Conservation (phyloP, 257 asterid species). For the Mentha longifolia region DNA sequence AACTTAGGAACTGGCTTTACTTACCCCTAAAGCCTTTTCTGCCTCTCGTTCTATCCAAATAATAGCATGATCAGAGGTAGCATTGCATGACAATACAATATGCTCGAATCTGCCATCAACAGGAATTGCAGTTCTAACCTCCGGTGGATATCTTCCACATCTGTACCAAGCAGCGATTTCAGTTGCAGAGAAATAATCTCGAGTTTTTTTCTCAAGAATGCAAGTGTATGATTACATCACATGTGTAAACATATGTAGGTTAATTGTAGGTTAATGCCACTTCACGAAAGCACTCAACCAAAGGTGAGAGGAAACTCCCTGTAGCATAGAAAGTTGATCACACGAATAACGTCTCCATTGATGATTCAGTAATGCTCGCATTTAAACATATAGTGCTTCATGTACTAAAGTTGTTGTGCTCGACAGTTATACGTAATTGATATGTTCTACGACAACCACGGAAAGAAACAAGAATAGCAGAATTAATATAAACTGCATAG, state of each 20-base stretch:
- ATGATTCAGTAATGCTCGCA: background rate
- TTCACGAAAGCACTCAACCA: background rate
- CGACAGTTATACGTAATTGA: too few species aligned
- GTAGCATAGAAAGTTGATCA: background rate
- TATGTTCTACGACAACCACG: too few species aligned
- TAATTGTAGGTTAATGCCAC: slow-evolving; percentile 1
- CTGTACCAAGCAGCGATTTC: slow-evolving; percentile 38
- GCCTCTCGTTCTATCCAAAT: slow-evolving; percentile 91
- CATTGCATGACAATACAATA: slow-evolving; percentile 89
- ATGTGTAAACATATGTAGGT: background rate
- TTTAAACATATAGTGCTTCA: background rate
- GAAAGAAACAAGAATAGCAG: background rate
- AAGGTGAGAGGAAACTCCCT: background rate
- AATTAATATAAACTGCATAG: background rate
- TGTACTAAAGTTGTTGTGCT: too few species aligned
- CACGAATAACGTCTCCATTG: background rate
- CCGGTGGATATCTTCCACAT: slow-evolving; percentile 97
- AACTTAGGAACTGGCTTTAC: slow-evolving; percentile 23
- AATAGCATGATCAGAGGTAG: slow-evolving; percentile 91
- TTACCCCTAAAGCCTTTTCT: slow-evolving; percentile 70
- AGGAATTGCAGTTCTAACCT: slow-evolving; percentile 92
- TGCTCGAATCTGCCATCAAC: slow-evolving; percentile 99
- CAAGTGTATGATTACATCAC: background rate
- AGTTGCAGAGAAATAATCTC: slow-evolving; percentile 22
- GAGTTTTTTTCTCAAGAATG: background rate